A percentile compares a stretch with the other conserved stretches of the same genome.
Conservation (phyloP, 208 protist genomes). For the Acanthamoeba healyi region DNA sequence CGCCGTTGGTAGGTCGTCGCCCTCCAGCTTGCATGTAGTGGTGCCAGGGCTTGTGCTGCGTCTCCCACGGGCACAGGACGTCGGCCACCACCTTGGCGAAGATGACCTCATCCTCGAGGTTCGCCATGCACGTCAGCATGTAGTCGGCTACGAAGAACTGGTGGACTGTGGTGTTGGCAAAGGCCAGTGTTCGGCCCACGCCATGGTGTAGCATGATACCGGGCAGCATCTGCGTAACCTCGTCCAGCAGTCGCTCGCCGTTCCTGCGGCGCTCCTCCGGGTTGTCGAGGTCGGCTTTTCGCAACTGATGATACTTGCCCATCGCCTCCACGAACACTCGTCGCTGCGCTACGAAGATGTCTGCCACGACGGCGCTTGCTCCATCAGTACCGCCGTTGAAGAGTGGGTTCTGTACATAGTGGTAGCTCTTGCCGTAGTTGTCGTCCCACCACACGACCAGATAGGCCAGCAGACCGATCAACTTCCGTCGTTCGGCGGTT, state of each 20-base stretch:
- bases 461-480: constrained; percentile 31
- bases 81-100: neutral
- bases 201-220: neutral
- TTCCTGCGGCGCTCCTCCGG: neutral
- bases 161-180: neutral
- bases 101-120: constrained; percentile 8
- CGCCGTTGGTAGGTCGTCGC: neutral
- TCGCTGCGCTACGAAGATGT: constrained; percentile 15
- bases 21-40: neutral
- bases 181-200: constrained; percentile 19
- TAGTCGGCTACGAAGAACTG: constrained; percentile 47
- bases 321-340: constrained; percentile 27
- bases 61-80: neutral
- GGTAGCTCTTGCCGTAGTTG: constrained; percentile 38
- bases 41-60: neutral
- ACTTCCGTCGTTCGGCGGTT: neutral
- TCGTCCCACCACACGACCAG: constrained; percentile 1
- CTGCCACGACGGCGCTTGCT: neutral
- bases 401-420: constrained; percentile 27
- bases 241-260: constrained; percentile 13
- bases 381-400: neutral
- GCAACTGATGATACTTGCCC: constrained; percentile 16
- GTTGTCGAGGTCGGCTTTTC: neutral
- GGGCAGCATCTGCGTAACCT: neutral
- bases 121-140: neutral